Conservation (phyloP, 495 filamentous ascomycete species). For the Cryomyces minteri region DNA sequence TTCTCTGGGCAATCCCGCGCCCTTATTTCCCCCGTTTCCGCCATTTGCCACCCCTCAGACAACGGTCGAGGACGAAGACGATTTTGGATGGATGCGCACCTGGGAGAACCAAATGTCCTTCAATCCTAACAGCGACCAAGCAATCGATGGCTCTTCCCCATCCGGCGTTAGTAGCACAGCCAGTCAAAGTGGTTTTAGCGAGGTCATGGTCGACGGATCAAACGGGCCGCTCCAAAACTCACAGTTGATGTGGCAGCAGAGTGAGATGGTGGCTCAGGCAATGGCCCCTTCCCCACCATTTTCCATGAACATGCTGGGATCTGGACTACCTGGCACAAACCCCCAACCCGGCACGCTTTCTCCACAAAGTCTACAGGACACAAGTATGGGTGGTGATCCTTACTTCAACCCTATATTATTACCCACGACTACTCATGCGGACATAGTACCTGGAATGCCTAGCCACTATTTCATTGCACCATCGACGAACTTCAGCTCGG, state of each 20-base stretch:
- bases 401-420: conserved; percentile 11
- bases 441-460: conserved; percentile 16
- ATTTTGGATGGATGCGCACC: conserved; percentile 72
- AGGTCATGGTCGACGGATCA: conserved; percentile 76
- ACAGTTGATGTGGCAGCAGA: conserved; percentile 5
- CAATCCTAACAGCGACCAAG: conserved; percentile 49
- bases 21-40: conserved; percentile 48
- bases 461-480: conserved; percentile 29
- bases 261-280: conserved; percentile 41
- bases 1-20: conserved; percentile 51
- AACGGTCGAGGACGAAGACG: conserved; percentile 52
- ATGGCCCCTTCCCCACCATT: conserved; percentile 41
- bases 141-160: conserved; percentile 81
- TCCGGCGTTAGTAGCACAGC: conserved; percentile 74
- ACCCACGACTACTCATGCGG: background rate
- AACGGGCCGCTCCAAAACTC: conserved; percentile 31
- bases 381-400: conserved; percentile 10
- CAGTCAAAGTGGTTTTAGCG: conserved; percentile 81
- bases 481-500: conserved; percentile 30
- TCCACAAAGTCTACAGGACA: conserved; percentile 12
- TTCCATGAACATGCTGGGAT: conserved; percentile 32
- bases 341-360: conserved; percentile 7
- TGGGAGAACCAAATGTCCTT: conserved; percentile 64
- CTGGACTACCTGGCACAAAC: conserved; percentile 16
- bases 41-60: conserved; percentile 25